phyloP scores from a whole-genome alignment of 371 early-diverging fungal genomes.

The Scutellospora calospora region DNA sequence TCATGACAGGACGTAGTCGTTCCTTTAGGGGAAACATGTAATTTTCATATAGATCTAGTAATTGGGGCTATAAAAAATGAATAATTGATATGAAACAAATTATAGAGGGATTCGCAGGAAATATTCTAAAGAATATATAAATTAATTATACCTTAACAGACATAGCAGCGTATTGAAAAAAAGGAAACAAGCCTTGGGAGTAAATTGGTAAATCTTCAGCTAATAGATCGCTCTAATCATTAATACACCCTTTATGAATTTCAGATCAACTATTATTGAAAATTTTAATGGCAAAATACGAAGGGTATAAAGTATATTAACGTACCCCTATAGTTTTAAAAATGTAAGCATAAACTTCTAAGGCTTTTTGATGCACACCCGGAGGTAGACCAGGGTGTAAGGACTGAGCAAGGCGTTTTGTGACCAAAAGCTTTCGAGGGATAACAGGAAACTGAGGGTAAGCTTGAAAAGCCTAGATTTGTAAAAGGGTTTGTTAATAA shows the following conservation, averaged over 20 bases:
- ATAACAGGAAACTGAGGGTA: conserved; percentile 80
- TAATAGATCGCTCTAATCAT: conserved; percentile 71
- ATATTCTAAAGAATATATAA: not conserved
- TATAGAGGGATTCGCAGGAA: not conserved
- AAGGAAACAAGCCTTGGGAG: conserved; percentile 92
- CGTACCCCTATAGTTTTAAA: conserved; percentile 84
- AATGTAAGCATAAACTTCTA: conserved; percentile 92
- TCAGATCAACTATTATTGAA: not conserved
- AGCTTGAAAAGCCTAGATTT: conserved; percentile 76
- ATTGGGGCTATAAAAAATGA: conserved; percentile 67
- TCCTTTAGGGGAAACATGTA: conserved; percentile 78
- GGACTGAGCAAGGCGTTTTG: conserved; percentile 97
- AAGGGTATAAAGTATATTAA: not conserved
- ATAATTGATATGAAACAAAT: not conserved
- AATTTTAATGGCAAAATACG: not conserved
- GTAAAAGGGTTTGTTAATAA: too few relatives aligned
- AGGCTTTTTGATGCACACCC: conserved; percentile 97
- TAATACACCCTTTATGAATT: conserved; percentile 25
- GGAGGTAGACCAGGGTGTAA: conserved; percentile 98
- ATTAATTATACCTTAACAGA: conserved; percentile 73
- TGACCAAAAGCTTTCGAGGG: conserved; percentile 87
- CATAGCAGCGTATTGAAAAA: conserved; percentile 86
- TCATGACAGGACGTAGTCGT: conserved; percentile 76
- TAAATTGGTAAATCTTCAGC: conserved; percentile 86
- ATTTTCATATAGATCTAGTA: conserved; percentile 78